Base-by-base conservation (phyloP, 257 asterid genomes). In the Asclepias syriaca region DNA sequence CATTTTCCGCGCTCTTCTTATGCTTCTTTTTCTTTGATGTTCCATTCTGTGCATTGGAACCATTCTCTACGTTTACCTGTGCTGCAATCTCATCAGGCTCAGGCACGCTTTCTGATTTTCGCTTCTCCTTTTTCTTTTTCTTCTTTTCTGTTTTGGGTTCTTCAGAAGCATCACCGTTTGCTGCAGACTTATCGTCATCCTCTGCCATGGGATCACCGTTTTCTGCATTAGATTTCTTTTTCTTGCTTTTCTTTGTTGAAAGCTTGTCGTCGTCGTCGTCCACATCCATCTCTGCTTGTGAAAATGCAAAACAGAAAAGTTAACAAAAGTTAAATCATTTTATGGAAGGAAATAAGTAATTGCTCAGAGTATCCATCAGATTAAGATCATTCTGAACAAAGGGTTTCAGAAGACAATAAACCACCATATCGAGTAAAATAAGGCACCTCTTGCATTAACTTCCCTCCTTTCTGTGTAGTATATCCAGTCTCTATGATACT, bases 131-230 rank as follows among this genome's bases (percentile, higher is more conserved):
- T 64, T 78, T 88, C 75, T 88, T 92, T 89, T 89, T 90, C 87
- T 90, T 88, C 88, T 89, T 91, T 34, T 88, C 96, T 1, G 87
- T 80, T 83, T 85, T 90, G 3, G 87, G 90, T 83, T 83, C 92
- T 51, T 79, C 95, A 4, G 87, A 53, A 6, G 83, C 85, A 54
- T 79, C 87, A 43, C 88, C 89, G 69, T 83, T 89, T 67, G 79
- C 80, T 55, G 72, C 66, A 4, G 77, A 80, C 66, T 69, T 81
- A 70, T 84, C 95, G 75, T 83, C 97, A 70, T 84, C 96, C 78
- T 83, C 97, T 58, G 79, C 80, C 77, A 71, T 79, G 74, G 81
- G 64, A 76, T 77, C 73, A 37, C 73, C 74, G 61, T 57, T 80
- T 65, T 77, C 79, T 32, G 70, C 68, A 21, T 84, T 80, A 29